Base-by-base conservation (phyloP, 345 rosid genomes). In the Cardiospermum halicacabum region DNA sequence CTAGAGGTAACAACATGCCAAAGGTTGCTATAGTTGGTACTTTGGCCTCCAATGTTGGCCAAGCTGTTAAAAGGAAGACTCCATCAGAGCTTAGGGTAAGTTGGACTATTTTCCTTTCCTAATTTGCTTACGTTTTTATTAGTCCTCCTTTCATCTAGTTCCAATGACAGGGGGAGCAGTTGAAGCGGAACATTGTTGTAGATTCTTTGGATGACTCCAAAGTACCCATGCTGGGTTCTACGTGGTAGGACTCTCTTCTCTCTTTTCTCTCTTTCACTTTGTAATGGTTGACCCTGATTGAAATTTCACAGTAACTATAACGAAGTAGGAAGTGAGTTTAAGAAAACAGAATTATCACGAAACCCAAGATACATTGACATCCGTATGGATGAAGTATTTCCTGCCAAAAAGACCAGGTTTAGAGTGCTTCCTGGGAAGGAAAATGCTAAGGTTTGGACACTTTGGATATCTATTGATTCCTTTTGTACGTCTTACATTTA, bases 31-130 rank as follows among this genome's bases (percentile, higher is more conserved):
- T n/a, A n/a, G n/a, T n/a, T n/a, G n/a, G n/a, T n/a, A n/a, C n/a
- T n/a, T n/a, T n/a, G n/a, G n/a, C n/a, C n/a, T n/a, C n/a, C n/a
- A n/a, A n/a, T n/a, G 66, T 72, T 56, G 84, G 65, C 31, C 40
- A 77, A 19, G 74, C 74, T 55, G 63, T 75, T 50, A 86, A 84
- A 75, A 75, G 97, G 72, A 88, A 87, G 85, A 92, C 97, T 15
- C 98, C 97, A 1, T 79, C 88, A 10, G 96, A 93, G 70, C 85
- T 93, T 5, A 81, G 98, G 70, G 98, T 86, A 84, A 62, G 74
- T 70, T 72, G 58, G n/a, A n/a, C n/a, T n/a, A n/a, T n/a, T n/a
- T n/a, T n/a, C n/a, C n/a, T n/a, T n/a, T n/a, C n/a, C n/a, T n/a
- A n/a, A n/a, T n/a, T n/a, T n/a, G n/a, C n/a, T n/a, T n/a, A n/a